phyloP scores from a whole-genome alignment of 345 rosid species.

The Gossypium anomalum region DNA sequence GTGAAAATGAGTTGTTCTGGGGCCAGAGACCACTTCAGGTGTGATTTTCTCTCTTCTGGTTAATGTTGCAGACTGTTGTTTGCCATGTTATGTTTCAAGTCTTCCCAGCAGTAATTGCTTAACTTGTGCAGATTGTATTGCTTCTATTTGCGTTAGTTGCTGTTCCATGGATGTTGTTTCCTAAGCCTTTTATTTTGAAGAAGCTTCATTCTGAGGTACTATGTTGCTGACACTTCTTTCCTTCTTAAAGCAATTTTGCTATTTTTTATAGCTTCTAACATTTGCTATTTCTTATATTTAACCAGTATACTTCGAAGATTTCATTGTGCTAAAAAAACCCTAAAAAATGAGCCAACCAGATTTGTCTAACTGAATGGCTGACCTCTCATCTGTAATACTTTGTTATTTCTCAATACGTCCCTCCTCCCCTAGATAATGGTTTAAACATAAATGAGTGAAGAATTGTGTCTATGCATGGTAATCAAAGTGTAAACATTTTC shows the following conservation, averaged over 20 bases:
- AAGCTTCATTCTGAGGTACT: conserved; percentile 77
- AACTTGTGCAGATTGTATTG: conserved; percentile 66
- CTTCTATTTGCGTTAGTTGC: conserved; percentile 76
- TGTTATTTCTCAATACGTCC: neutral
- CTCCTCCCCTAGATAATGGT: neutral
- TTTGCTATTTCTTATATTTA: neutral
- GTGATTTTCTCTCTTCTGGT: conserved; percentile 15
- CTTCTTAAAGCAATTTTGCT: neutral
- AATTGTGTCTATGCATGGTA: neutral
- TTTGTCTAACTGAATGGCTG: neutral
- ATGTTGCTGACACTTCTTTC: conserved; percentile 4
- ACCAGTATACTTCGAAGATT: neutral
- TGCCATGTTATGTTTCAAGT: conserved; percentile 18
- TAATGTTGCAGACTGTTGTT: conserved; percentile 12
- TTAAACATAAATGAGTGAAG: neutral
- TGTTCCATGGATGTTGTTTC: conserved; percentile 98
- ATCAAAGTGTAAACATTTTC: neutral
- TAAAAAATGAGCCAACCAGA: neutral
- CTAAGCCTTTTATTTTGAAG: conserved; percentile 87
- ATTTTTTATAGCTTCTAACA: neutral
- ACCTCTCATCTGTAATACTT: neutral
- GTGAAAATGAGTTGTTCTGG: conserved; percentile 86
- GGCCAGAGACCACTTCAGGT: conserved; percentile 97
- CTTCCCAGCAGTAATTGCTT: conserved; percentile 19
- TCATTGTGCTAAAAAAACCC: neutral